Conservation (phyloP, 345 rosid species). For the Eutrema yunnanense region DNA sequence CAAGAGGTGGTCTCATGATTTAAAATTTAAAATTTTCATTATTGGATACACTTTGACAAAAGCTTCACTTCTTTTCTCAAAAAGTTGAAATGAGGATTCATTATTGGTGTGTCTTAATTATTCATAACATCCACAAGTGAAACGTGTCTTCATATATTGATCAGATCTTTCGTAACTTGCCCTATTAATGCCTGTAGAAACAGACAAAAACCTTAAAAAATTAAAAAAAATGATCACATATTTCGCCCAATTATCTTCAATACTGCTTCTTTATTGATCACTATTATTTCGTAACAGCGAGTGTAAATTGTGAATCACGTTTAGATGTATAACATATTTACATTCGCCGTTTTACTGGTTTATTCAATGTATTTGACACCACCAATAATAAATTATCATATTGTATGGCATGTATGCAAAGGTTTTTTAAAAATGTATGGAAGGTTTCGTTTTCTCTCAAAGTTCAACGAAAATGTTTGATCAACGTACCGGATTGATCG, state of each 20-base stretch:
- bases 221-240: neutral
- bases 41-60: slow-evolving; percentile 27
- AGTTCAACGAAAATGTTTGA: too few species aligned
- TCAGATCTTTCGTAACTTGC: neutral
- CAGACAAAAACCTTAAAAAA: too few species aligned
- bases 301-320: too few species aligned
- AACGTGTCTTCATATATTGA: slow-evolving; percentile 5
- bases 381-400: too few species aligned
- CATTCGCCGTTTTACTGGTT: too few species aligned
- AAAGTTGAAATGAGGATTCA: slow-evolving; percentile 13
- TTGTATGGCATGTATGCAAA: too few species aligned
- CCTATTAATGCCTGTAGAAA: neutral
- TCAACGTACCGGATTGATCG: too few species aligned
- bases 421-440: too few species aligned
- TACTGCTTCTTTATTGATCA: neutral
- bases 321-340: too few species aligned
- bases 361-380: too few species aligned
- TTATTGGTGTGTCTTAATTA: slow-evolving; percentile 8
- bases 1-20: slow-evolving; percentile 15
- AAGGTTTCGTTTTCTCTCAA: too few species aligned
- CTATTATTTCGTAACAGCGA: too few species aligned
- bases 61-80: slow-evolving; percentile 3
- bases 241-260: neutral
- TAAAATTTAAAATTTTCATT: neutral
- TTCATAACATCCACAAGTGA: slow-evolving; percentile 17